phyloP scores from a whole-genome alignment of 352 stramenopile species.

The Globisporangium cystogenes region DNA sequence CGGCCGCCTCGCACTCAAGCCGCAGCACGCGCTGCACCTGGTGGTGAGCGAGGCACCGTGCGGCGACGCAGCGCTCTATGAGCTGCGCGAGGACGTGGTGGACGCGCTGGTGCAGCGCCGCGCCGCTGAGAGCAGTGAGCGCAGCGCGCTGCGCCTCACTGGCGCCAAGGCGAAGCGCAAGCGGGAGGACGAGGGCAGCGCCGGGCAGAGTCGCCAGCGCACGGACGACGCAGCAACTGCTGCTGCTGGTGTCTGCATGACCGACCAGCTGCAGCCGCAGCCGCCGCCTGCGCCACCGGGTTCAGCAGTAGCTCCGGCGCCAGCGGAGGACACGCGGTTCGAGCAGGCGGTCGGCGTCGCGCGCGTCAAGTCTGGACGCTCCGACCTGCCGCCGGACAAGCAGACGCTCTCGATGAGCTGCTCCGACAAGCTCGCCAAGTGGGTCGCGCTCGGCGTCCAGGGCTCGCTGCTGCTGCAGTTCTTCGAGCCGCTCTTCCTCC shows the following conservation, averaged over 20 bases:
- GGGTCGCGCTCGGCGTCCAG: slow-evolving; percentile 79
- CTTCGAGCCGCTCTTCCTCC: slow-evolving; percentile 50
- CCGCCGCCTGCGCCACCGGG: no score
- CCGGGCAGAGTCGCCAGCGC: no score
- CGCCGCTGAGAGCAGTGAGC: slow-evolving; percentile 12
- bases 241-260: no score
- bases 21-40: slow-evolving; percentile 76
- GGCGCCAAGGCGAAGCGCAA: slow-evolving; percentile 52
- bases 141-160: slow-evolving; percentile 51
- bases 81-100: slow-evolving; percentile 66
- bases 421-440: slow-evolving; percentile 91
- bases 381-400: slow-evolving; percentile 82
- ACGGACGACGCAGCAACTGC: no score
- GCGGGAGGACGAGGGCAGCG: slow-evolving; percentile 6
- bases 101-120: slow-evolving; percentile 49
- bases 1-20: slow-evolving; percentile 40
- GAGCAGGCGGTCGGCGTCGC: slow-evolving; percentile 69
- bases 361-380: slow-evolving; percentile 90
- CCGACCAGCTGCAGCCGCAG: no score
- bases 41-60: slow-evolving; percentile 92
- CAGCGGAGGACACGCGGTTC: slow-evolving; percentile 38
- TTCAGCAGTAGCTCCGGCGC: neutral
- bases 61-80: slow-evolving; percentile 92
- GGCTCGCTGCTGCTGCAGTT: slow-evolving; percentile 62
- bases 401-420: slow-evolving; percentile 92